These are phyloP conservation scores for Hanseniaspora gamundiae DNA, from an alignment of 1,139 yeast genomes.

Conservation along the genomic window DNA sequence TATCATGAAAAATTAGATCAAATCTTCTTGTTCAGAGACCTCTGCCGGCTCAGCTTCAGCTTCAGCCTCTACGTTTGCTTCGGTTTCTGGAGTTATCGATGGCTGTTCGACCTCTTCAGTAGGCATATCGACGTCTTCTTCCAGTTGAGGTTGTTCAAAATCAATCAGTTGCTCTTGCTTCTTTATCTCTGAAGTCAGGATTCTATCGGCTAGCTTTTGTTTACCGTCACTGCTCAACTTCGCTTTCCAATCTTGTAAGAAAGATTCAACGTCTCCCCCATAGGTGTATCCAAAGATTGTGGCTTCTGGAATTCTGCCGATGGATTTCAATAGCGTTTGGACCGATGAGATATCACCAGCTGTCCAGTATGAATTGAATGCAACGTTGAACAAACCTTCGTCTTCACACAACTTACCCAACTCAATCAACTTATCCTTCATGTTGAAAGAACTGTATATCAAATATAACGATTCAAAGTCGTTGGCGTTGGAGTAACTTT, in stretches of 20 bases:
- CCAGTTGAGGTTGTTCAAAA: conserved; percentile 14
- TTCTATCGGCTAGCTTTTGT: conserved; percentile 46
- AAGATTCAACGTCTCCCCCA: conserved; percentile 39
- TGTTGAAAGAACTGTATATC: conserved; percentile 72
- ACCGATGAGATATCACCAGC: conserved; percentile 60
- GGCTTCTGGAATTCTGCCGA: conserved; percentile 76
- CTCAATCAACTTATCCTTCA: conserved; percentile 43
- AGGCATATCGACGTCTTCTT: too few species aligned
- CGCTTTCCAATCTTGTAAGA: conserved; percentile 57
- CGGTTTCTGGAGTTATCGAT: conserved; percentile 16
- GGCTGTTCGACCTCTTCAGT: conserved; percentile 11
- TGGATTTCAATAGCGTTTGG: conserved; percentile 50
- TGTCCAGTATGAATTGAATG: conserved; percentile 87
- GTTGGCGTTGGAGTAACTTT: conserved; percentile 66
- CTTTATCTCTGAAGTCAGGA: conserved; percentile 23
- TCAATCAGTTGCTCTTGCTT: conserved; percentile 27
- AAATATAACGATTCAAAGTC: conserved; percentile 77
- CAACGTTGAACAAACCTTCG: conserved; percentile 74
- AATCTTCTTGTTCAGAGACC: conserved; percentile 2
- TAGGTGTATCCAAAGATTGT: conserved; percentile 70
- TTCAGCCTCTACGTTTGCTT: conserved; percentile 11
- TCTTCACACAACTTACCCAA: conserved; percentile 55
- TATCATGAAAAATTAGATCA: not conserved
- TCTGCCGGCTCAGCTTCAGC: conserved; percentile 2
- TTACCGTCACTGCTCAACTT: conserved; percentile 42